Conservation (phyloP, 2,329 filamentous ascomycete genomes). For the Neonectria sp. region DNA sequence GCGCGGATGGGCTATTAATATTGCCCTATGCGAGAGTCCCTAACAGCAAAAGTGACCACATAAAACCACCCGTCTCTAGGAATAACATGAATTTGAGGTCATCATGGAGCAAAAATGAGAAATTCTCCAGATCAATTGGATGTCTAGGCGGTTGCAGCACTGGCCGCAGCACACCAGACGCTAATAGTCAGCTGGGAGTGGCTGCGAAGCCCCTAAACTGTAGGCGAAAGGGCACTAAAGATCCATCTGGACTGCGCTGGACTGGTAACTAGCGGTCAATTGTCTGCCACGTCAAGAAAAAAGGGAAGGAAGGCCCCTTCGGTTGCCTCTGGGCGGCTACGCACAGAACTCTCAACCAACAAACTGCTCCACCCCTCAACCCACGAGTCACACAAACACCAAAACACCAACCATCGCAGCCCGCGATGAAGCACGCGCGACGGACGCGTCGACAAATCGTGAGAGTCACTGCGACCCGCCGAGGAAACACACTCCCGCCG, state of each 20-base stretch:
- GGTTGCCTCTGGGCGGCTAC: conserved; percentile 43
- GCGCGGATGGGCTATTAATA: background rate
- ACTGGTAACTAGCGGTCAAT: conserved; percentile 24
- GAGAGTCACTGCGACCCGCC: conserved; percentile 3
- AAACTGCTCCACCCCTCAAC: conserved; percentile 33
- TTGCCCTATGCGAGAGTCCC: background rate
- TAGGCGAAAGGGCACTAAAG: conserved; percentile 1
- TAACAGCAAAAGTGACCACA: background rate
- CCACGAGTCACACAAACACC: background rate
- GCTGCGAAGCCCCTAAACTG: conserved; percentile 18
- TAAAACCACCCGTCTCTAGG: background rate
- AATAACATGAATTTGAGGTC: conserved; percentile 9
- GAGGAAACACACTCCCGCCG: conserved; percentile 1
- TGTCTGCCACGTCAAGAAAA: conserved; percentile 35
- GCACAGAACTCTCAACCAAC: conserved; percentile 37
- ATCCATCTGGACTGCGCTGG: conserved; percentile 2
- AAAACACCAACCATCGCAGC: conserved; percentile 21
- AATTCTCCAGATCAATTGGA: conserved; percentile 18
- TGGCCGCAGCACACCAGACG: conserved; percentile 12
- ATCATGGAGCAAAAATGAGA: conserved; percentile 1
- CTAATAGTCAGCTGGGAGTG: conserved; percentile 18
- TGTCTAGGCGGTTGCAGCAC: conserved; percentile 4
- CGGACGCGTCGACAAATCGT: background rate
- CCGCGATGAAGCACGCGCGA: conserved; percentile 8
- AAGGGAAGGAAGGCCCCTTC: conserved; percentile 31